A percentile compares a stretch with the other conserved stretches of the same genome.
Evolutionary conservation across 306 rosid species (phyloP).

Genomic region (Crotalaria pallida): DNA sequence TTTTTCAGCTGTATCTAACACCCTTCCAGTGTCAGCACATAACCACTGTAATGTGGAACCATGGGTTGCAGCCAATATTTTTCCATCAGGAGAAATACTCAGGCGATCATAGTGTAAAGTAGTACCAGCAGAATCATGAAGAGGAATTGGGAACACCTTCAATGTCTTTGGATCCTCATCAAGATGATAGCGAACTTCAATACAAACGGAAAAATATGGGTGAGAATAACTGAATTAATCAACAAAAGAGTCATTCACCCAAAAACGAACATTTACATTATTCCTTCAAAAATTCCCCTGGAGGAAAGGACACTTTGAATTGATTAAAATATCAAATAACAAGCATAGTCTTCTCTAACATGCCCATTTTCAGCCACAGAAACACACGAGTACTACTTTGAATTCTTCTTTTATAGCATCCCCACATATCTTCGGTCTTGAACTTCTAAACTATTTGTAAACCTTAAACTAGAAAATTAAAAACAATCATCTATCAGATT

Average conservation of each 20-base stretch:
- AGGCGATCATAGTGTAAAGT: slow-evolving; percentile 73
- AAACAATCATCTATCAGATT: slow-evolving; percentile 5
- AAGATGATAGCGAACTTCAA: slow-evolving; percentile 87
- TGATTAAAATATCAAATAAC: slow-evolving; percentile 20
- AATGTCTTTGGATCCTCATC: slow-evolving; percentile 95
- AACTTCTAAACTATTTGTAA: not conserved
- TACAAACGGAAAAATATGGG: slow-evolving; percentile 12
- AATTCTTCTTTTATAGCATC: not conserved
- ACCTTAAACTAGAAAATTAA: not conserved
- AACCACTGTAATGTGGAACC: slow-evolving; percentile 94
- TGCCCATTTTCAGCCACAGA: slow-evolving; percentile 3
- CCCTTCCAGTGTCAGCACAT: slow-evolving; percentile 72
- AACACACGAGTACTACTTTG: not conserved
- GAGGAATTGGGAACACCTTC: slow-evolving; percentile 86
- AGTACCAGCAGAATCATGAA: slow-evolving; percentile 58
- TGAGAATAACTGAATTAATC: slow-evolving; percentile 14
- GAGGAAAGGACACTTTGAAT: not conserved
- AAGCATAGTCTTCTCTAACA: not conserved
- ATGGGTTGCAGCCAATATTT: slow-evolving; percentile 70
- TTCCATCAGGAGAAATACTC: slow-evolving; percentile 80
- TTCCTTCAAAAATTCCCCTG: not conserved
- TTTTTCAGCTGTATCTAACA: slow-evolving; percentile 92
- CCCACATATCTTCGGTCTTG: not conserved
- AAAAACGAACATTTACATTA: slow-evolving; percentile 1
- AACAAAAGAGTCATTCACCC: not conserved